Base-by-base conservation (phyloP, 1,139 yeast genomes). In the Blastobotrys aristatus region DNA sequence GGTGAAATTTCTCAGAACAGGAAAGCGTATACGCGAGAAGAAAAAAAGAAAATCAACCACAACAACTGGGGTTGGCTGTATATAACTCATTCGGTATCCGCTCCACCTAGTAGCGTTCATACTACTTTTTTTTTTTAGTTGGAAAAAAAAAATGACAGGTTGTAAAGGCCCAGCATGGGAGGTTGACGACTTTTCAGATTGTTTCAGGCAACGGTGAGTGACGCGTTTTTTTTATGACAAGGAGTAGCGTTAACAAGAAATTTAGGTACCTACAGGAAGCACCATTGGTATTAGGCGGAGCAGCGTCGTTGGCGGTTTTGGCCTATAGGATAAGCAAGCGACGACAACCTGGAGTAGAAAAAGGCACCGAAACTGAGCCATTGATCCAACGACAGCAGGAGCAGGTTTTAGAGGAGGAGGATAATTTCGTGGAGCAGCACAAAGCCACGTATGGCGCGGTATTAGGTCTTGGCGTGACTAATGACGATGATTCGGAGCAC, bases 181-280 rank as follows among this genome's bases (percentile, higher is more conserved):
- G 31, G 53, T 53, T 6, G 66, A 62, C 40, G 65, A 61, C 46
- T 46, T 63, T 24, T 55, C 55, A 32, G 50, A 55, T 6, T 63
- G 67, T 44, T 52, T 49, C 39, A 47, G 56, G 26, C 65, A 63
- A 35, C 47, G 49, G 65, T 61, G n/a, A n/a, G n/a, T n/a, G n/a
- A 56, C 44, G 64, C 48, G 17, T 31, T 20, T 18, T 4, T 13
- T 18, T 4, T 13, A 1, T 26, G 7, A 17, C 8, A 30, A 30
- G 34, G 18, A n/a, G 34, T 40, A 21, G 16, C 17, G 17, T 29
- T 27, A 46, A 26, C 40, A n/a, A 18, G 30, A 14, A 35, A n/a
- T 32, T 3, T 21, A 62, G 66, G 50, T 60, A 57, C 45, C 27
- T 61, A 17, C 58, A 61, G 39, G 50, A 50, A 29, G 21, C 51